Conservation (phyloP, 352 stramenopile genomes). For the Pythium phragmiticola region DNA sequence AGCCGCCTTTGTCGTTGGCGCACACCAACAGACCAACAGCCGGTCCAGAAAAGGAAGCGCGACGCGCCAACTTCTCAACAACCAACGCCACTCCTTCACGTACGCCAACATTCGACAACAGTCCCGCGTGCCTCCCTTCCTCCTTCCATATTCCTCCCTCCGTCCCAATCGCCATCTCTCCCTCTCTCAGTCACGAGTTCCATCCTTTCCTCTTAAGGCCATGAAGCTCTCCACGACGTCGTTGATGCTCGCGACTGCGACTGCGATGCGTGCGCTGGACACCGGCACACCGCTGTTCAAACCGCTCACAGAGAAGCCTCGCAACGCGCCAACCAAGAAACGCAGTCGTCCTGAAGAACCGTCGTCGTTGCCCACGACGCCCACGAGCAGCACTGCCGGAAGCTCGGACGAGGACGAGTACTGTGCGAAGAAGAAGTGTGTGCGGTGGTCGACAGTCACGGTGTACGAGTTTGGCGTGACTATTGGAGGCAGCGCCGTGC, state of each 20-base stretch:
- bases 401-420: slow-evolving; percentile 11
- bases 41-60: slow-evolving; percentile 30
- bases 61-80: slow-evolving; percentile 1
- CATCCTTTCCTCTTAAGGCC: background rate
- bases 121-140: background rate
- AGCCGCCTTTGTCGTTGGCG: slow-evolving; percentile 15
- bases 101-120: slow-evolving; percentile 14
- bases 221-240: slow-evolving; percentile 11
- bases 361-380: background rate
- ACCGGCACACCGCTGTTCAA: slow-evolving; percentile 4
- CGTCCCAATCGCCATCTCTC: slow-evolving; percentile 2
- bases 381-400: background rate
- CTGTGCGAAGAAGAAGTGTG: slow-evolving; percentile 17
- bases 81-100: slow-evolving; percentile 1
- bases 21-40: slow-evolving; percentile 30
- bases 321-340: slow-evolving; percentile 11
- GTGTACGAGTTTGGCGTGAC: slow-evolving; percentile 48
- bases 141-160: background rate
- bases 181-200: background rate
- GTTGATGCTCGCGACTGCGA: slow-evolving; percentile 21
- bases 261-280: slow-evolving; percentile 17
- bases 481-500: slow-evolving; percentile 38
- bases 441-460: slow-evolving; percentile 46
- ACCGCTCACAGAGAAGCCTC: slow-evolving; percentile 14
- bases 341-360: slow-evolving; percentile 11